Conservation (phyloP, 768 basidiomycete genomes). For the Mycena olivaceomarginata region DNA sequence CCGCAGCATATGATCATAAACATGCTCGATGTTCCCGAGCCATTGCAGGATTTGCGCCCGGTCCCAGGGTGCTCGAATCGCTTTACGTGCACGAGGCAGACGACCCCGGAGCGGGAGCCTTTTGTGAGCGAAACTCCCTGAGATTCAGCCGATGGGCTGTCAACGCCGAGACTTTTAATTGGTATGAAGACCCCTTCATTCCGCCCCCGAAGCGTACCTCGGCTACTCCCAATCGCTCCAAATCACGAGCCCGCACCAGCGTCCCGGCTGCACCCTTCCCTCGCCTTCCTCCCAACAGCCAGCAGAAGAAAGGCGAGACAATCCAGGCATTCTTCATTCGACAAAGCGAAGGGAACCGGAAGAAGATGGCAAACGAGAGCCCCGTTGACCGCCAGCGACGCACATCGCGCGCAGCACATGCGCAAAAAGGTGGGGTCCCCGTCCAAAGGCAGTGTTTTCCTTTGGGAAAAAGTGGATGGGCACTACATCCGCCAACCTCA, state of each 20-base stretch:
- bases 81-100: too few species aligned
- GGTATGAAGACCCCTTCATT: background rate
- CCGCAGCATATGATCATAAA: background rate
- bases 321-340: background rate
- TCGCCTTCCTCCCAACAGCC: background rate
- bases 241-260: background rate
- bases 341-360: too few species aligned
- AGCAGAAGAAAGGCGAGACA: conserved; percentile 1
- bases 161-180: background rate
- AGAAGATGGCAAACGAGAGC: conserved; percentile 3
- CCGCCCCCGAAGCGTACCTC: too few species aligned
- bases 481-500: conserved; percentile 3
- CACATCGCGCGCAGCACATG: background rate
- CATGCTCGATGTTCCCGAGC: background rate
- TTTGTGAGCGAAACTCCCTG: background rate
- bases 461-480: conserved; percentile 12
- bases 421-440: background rate
- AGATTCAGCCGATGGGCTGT: background rate
- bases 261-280: conserved; percentile 12
- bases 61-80: too few species aligned
- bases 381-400: background rate
- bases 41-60: background rate
- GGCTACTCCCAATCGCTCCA: background rate
- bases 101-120: background rate
- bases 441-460: background rate